Evolutionary conservation across 805 yeast species (phyloP), one percentile per base, ranked within the genome.

Genomic region (Nakazawaea populi): DNA sequence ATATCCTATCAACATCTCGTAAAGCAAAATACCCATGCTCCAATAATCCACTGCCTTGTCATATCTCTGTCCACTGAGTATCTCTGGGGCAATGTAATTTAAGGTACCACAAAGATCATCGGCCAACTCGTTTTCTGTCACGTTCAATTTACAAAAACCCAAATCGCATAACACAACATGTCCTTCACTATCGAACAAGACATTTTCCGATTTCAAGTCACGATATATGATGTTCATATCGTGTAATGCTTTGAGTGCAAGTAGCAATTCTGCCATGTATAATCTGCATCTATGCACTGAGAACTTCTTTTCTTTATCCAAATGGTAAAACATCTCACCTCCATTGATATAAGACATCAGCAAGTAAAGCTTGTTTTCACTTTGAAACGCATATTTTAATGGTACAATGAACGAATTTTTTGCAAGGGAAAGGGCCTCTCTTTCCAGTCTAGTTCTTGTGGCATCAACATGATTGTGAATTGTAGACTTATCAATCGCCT

Each of bases 81-180:
- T 72, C 68, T 94, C 99, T 1, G 99, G 99, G 1, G 98, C 97
- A 56, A 92, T 73, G 67, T 94, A 94, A 67, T 92, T 98, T 0
- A 97, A 98, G 0, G 99, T 94, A 37, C 99, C 99, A 69, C 99
- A 94, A 65, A 94, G 92, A 0, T 98, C 92, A 60, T 85, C 86
- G 28, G 80, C 76, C 66, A 87, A 87, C 60, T 89, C 96, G 53
- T 87, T 84, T 58, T 84, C 80, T 56, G 83, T 80, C 98, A 94
- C 92, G 72, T 94, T 89, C 59, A 94, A 78, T 69, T 92, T 92
- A 72, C 98, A 92, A 42, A 92, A 75, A 6, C 99, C 99, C 65
- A 92, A 92, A 70, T 92, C 99, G 72, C 99, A 92, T 51, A 92
- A 73, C 1, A 98, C 97, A 65, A 92, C 92, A 67, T 92, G 99